These are phyloP conservation scores for Linum trigynum DNA, from an alignment of 345 rosid species.

Conservation along the genomic window DNA sequence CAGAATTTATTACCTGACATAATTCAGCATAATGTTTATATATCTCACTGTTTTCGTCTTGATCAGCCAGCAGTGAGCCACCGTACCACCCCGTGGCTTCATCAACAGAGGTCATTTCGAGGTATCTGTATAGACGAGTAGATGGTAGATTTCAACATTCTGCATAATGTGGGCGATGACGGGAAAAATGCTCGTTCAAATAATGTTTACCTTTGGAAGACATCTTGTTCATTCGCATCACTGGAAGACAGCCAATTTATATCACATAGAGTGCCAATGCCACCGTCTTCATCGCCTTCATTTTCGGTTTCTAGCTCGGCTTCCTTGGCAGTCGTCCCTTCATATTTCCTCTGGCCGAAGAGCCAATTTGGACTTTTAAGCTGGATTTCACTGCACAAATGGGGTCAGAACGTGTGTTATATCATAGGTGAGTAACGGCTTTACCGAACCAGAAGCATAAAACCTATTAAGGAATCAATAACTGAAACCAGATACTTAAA, in stretches of 20 bases:
- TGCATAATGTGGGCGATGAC: not conserved
- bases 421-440: not conserved
- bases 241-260: conserved; percentile 51
- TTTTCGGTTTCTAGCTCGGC: conserved; percentile 35
- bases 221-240: conserved; percentile 50
- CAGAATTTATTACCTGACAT: conserved; percentile 62
- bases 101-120: conserved; percentile 45
- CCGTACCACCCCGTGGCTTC: conserved; percentile 88
- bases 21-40: conserved; percentile 78
- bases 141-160: not conserved
- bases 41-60: conserved; percentile 73
- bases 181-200: not conserved
- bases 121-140: conserved; percentile 37
- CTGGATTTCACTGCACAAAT: conserved; percentile 77
- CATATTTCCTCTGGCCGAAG: conserved; percentile 87
- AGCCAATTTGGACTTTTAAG: conserved; percentile 98
- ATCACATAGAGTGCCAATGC: conserved; percentile 39
- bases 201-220: conserved; percentile 59
- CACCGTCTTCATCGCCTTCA: conserved; percentile 35
- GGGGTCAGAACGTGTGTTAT: not conserved
- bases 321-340: conserved; percentile 41
- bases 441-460: not conserved
- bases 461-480: too few relatives aligned
- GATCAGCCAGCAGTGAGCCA: conserved; percentile 83
- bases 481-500: too few relatives aligned